These are phyloP conservation scores for Trichoderma sp. DNA, from an alignment of 2,329 filamentous ascomycete species.

Conservation along the genomic window DNA sequence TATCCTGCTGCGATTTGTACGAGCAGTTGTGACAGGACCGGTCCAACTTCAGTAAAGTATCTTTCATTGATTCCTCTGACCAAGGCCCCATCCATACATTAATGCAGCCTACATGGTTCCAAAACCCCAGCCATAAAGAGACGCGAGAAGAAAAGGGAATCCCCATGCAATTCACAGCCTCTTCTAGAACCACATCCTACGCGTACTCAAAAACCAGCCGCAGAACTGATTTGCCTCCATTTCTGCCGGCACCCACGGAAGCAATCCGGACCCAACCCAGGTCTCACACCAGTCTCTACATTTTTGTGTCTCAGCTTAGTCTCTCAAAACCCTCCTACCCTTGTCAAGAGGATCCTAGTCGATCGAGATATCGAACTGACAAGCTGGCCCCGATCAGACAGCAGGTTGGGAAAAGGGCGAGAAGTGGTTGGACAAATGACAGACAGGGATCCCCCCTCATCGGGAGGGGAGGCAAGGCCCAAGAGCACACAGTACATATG, in stretches of 20 bases:
- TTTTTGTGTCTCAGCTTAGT: not conserved
- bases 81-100: not conserved
- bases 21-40: not conserved
- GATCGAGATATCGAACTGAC: slow-evolving; percentile 1
- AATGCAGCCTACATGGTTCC: no score
- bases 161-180: not conserved
- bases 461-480: not conserved
- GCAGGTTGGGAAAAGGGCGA: not conserved
- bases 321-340: not conserved
- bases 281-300: not conserved
- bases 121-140: not conserved
- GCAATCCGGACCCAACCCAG: not conserved
- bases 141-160: no score
- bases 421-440: not conserved
- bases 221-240: not conserved
- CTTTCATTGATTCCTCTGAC: not conserved
- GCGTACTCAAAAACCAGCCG: not conserved
- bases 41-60: not conserved
- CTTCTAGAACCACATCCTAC: not conserved
- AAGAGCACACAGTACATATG: not conserved
- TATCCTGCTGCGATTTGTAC: not conserved
- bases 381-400: not conserved
- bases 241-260: not conserved
- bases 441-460: not conserved
- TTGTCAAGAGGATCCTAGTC: slow-evolving; percentile 7